These are phyloP conservation scores for Mycena filopes DNA, from an alignment of 768 basidiomycete genomes.

Conservation along the genomic window DNA sequence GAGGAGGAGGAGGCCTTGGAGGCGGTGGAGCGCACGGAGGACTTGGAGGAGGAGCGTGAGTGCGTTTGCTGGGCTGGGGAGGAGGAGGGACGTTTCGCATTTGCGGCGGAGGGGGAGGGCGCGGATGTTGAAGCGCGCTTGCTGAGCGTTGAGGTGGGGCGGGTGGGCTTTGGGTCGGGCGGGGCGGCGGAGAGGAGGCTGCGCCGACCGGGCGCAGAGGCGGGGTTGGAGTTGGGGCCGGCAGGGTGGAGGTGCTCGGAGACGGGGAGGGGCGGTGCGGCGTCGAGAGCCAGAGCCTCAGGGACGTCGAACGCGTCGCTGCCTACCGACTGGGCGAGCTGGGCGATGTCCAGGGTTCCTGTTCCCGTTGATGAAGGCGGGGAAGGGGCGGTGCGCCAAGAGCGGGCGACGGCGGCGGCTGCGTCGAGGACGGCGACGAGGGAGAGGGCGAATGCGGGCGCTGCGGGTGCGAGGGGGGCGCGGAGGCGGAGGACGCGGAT, in stretches of 20 bases:
- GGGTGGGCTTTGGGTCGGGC: not conserved
- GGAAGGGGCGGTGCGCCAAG: slow-evolving; percentile 37
- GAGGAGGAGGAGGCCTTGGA: not conserved
- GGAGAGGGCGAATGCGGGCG: slow-evolving; percentile 49
- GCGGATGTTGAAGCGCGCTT: not conserved
- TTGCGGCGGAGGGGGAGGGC: not conserved
- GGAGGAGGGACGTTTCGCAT: too few relatives aligned
- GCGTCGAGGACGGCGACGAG: slow-evolving; percentile 54
- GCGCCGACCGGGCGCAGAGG: not conserved
- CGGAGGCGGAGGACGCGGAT: slow-evolving; percentile 48
- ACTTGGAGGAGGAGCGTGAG: too few relatives aligned
- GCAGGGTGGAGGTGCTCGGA: slow-evolving; percentile 19
- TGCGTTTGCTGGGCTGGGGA: not conserved
- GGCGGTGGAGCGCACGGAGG: too few relatives aligned
- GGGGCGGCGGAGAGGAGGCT: not conserved
- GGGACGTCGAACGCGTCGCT: slow-evolving; percentile 41
- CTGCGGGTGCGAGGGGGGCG: slow-evolving; percentile 45
- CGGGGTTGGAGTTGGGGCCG: too few relatives aligned
- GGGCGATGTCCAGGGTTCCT: slow-evolving; percentile 35
- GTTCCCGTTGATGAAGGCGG: not conserved
- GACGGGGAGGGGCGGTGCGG: not conserved
- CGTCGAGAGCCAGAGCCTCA: slow-evolving; percentile 30
- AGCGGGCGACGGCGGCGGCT: slow-evolving; percentile 49
- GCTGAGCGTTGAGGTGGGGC: not conserved
- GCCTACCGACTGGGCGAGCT: slow-evolving; percentile 45